A percentile compares a stretch with the other conserved stretches of the same genome.
phyloP scores from a whole-genome alignment of 73 alveolate species.

The Symbiodinium natans region DNA sequence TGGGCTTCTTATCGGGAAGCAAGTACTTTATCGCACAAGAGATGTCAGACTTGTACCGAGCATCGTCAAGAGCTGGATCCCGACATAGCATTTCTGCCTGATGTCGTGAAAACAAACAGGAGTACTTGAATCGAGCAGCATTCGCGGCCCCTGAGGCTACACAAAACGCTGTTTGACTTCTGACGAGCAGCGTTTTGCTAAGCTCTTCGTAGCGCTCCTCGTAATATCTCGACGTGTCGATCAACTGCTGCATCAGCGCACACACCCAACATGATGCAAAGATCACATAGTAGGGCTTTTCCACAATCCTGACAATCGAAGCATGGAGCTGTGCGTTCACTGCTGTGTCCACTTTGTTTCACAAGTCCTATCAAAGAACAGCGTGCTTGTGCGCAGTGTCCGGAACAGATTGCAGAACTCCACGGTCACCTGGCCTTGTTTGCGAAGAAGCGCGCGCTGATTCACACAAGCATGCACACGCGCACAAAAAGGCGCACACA shows the following conservation, averaged over 20 bases:
- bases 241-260: constrained; percentile 79
- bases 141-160: no score
- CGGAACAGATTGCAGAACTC: constrained; percentile 71
- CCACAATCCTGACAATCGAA: constrained; percentile 30
- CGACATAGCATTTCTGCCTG: constrained; percentile 82
- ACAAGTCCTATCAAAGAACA: no score
- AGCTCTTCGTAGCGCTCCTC: constrained; percentile 65
- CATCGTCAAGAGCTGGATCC: constrained; percentile 20
- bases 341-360: no score
- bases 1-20: not conserved
- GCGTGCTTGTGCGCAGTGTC: not conserved
- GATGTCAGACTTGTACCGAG: not conserved
- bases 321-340: no score
- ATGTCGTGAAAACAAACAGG: no score
- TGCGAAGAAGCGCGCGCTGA: not conserved
- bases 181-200: constrained; percentile 33
- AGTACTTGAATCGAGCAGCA: no score
- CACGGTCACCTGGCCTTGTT: constrained; percentile 64
- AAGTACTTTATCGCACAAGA: not conserved
- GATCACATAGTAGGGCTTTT: constrained; percentile 67
- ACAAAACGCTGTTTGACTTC: not conserved
- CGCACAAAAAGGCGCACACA: no score
- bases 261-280: constrained; percentile 76
- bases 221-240: constrained; percentile 62
- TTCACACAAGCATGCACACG: no score